Percentiles rank a stretch among this genome's conserved stretches.
Evolutionary conservation across 805 yeast species (phyloP).

Genomic region (Ogataea methanolica): DNA sequence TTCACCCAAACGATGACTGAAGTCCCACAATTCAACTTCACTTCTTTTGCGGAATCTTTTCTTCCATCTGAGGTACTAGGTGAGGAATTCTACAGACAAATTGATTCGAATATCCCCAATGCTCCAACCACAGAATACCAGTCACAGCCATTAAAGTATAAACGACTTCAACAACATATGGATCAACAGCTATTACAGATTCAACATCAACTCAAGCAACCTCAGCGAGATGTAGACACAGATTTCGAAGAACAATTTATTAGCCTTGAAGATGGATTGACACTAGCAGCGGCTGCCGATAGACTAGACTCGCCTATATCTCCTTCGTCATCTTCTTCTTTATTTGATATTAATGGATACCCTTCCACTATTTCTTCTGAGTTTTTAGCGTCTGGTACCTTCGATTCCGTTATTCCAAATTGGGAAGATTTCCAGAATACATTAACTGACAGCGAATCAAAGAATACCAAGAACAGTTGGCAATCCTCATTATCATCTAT

Average conservation of each 20-base stretch:
- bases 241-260: too few relatives aligned
- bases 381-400: conserved; percentile 9
- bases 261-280: background rate
- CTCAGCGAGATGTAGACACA: too few relatives aligned
- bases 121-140: too few relatives aligned
- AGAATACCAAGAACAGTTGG: background rate
- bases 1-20: too few relatives aligned
- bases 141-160: too few relatives aligned
- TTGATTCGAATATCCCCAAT: too few relatives aligned
- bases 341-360: conserved; percentile 11
- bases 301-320: conserved; percentile 16
- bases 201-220: background rate
- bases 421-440: conserved; percentile 6
- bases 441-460: background rate
- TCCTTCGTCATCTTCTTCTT: conserved; percentile 16
- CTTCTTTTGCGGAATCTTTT: too few relatives aligned
- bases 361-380: conserved; percentile 12
- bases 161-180: background rate
- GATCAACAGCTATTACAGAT: background rate
- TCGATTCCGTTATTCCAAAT: conserved; percentile 2
- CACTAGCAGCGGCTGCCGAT: background rate
- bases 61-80: too few relatives aligned
- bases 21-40: too few relatives aligned
- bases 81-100: too few relatives aligned
- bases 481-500: background rate